Evolutionary conservation across 2,329 filamentous ascomycete species (phyloP).

Genomic region (Pseudogymnoascus sp.): DNA sequence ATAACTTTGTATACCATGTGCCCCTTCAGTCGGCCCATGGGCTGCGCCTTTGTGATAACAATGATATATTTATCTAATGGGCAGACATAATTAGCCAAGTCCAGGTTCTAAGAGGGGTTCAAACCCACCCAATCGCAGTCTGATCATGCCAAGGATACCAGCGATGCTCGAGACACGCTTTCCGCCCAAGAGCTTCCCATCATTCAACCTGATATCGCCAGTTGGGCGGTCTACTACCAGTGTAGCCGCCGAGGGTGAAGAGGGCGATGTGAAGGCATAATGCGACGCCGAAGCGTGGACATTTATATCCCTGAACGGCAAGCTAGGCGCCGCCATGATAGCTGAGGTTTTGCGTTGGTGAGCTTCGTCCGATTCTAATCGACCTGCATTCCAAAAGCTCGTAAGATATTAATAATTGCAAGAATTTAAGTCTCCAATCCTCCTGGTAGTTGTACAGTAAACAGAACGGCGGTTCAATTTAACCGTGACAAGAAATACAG

Average conservation of each 20-base stretch:
- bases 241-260: slow-evolving; percentile 78
- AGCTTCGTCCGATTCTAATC: neutral
- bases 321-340: slow-evolving; percentile 41
- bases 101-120: slow-evolving; percentile 12
- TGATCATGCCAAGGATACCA: slow-evolving; percentile 89
- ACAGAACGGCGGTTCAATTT: neutral
- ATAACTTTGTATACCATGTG: slow-evolving; percentile 94
- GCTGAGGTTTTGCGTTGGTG: neutral
- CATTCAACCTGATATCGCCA: slow-evolving; percentile 77
- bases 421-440: neutral
- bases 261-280: slow-evolving; percentile 95
- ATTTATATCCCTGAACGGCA: slow-evolving; percentile 94
- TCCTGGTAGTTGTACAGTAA: neutral
- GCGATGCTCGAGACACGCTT: slow-evolving; percentile 90
- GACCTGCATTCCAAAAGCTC: neutral
- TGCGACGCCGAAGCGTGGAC: slow-evolving; percentile 84
- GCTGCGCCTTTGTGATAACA: slow-evolving; percentile 87
- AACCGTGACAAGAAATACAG: neutral
- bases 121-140: slow-evolving; percentile 73
- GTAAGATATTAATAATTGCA: neutral
- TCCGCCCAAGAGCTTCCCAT: slow-evolving; percentile 65
- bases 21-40: slow-evolving; percentile 83
- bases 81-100: neutral
- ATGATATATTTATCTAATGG: slow-evolving; percentile 83
- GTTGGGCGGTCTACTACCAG: slow-evolving; percentile 87